Evolutionary conservation across 768 basidiomycete genomes (phyloP).

Genomic region (Suillus variegatus): DNA sequence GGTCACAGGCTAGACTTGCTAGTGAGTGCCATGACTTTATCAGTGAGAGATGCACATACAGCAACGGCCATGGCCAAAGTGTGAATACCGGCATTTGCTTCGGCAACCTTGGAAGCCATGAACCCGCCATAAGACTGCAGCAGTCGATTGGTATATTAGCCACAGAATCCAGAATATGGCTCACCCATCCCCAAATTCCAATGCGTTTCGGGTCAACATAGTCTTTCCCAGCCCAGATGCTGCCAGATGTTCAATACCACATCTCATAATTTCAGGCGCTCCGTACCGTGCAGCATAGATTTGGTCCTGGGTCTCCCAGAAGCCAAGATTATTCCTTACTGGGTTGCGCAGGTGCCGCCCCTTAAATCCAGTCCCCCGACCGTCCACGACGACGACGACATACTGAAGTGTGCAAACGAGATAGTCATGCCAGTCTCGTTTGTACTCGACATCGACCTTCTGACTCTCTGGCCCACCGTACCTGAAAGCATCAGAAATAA

Average conservation of each 20-base stretch:
- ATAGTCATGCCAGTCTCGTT: conserved; percentile 85
- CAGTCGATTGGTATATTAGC: conserved; percentile 11
- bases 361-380: conserved; percentile 91
- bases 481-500: conserved; percentile 36
- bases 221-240: conserved; percentile 80
- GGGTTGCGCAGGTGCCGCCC: conserved; percentile 84
- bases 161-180: conserved; percentile 25
- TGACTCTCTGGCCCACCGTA: conserved; percentile 94
- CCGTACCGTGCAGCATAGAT: conserved; percentile 82
- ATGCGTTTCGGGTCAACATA: conserved; percentile 90
- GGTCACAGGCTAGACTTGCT: conserved; percentile 67
- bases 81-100: conserved; percentile 88
- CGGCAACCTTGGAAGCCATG: conserved; percentile 91
- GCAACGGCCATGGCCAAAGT: conserved; percentile 90
- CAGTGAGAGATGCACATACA: conserved; percentile 44
- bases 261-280: conserved; percentile 13
- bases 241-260: conserved; percentile 25
- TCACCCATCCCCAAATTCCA: conserved; percentile 98
- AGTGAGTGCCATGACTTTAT: conserved; percentile 12
- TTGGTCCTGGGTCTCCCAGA: conserved; percentile 88
- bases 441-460: conserved; percentile 64
- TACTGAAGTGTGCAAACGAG: conserved; percentile 81
- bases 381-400: conserved; percentile 87
- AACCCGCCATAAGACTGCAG: conserved; percentile 92
- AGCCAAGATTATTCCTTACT: conserved; percentile 87